Percentiles rank a stretch among this genome's conserved stretches.
phyloP scores from a whole-genome alignment of 1,284 basidiomycete genomes.

The Malassezia slooffiae region DNA sequence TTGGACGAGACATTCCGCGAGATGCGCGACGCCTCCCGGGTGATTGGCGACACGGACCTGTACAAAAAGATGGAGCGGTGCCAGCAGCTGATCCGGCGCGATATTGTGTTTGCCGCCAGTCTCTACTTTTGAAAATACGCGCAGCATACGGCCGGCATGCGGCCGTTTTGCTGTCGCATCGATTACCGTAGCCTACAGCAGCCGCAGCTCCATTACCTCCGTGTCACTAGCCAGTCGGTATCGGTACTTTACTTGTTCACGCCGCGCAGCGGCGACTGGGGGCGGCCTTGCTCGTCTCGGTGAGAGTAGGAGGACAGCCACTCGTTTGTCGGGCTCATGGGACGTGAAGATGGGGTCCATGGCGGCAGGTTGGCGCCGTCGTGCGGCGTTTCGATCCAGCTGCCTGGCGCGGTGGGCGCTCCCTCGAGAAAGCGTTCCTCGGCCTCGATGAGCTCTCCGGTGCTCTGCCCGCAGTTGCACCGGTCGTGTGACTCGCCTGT shows the following conservation, averaged over 20 bases:
- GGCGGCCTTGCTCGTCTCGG: too few relatives aligned
- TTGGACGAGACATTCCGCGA: constrained; percentile 95
- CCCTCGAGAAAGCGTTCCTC: constrained; percentile 38
- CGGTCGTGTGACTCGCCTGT: constrained; percentile 33
- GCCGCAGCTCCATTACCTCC: too few relatives aligned
- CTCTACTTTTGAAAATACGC: constrained; percentile 29
- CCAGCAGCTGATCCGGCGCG: constrained; percentile 64
- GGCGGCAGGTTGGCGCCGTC: constrained; percentile 25
- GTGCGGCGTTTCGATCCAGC: constrained; percentile 26
- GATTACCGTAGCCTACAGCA: too few relatives aligned
- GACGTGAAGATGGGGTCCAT: constrained; percentile 36
- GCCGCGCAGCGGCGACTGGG: too few relatives aligned
- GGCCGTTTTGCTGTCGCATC: too few relatives aligned
- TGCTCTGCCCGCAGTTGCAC: constrained; percentile 40
- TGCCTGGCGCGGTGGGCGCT: constrained; percentile 39
- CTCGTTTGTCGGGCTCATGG: constrained; percentile 22
- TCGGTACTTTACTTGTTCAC: too few relatives aligned
- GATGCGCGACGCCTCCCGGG: constrained; percentile 88
- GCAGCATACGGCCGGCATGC: too few relatives aligned
- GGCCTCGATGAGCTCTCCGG: constrained; percentile 33
- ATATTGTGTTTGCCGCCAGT: constrained; percentile 43
- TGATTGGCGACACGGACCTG: constrained; percentile 87
- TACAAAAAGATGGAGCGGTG: constrained; percentile 97
- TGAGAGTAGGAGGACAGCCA: constrained; percentile 7
- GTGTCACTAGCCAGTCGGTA: too few relatives aligned